phyloP scores from a whole-genome alignment of 805 yeast genomes.

The Kazachstania kunashirensis region DNA sequence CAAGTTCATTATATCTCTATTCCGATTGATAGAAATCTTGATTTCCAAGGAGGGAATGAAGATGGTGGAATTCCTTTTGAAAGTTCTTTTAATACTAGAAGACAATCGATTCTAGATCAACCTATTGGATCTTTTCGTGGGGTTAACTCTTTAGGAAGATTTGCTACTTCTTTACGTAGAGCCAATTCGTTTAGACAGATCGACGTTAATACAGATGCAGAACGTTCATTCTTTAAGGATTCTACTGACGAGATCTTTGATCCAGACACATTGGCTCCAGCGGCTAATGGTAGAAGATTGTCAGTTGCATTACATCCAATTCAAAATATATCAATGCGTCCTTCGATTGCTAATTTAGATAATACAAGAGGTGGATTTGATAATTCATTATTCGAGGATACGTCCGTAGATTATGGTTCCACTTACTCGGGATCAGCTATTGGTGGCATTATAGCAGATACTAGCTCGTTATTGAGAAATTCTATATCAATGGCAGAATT shows the following conservation, averaged over 20 bases:
- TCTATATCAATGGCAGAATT: slow-evolving; percentile 39
- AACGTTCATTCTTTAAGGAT: slow-evolving; percentile 54
- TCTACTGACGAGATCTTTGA: slow-evolving; percentile 57
- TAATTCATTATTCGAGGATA: slow-evolving; percentile 7
- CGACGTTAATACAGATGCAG: slow-evolving; percentile 33
- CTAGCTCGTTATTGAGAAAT: slow-evolving; percentile 26
- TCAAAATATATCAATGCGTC: slow-evolving; percentile 13
- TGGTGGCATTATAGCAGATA: neutral
- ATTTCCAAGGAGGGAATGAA: slow-evolving; percentile 2
- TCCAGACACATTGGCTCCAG: slow-evolving; percentile 59
- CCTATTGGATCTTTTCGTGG: slow-evolving; percentile 55
- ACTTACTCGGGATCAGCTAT: slow-evolving; percentile 8
- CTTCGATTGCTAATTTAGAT: slow-evolving; percentile 19
- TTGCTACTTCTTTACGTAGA: slow-evolving; percentile 70
- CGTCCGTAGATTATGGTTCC: slow-evolving; percentile 35
- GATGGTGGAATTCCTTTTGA: neutral
- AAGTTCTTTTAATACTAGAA: slow-evolving; percentile 14
- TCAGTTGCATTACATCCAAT: slow-evolving; percentile 30
- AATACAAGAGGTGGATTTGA: slow-evolving; percentile 4
- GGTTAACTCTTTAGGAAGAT: slow-evolving; percentile 59
- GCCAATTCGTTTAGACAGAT: slow-evolving; percentile 65
- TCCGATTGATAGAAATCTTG: slow-evolving; percentile 21
- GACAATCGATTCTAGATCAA: slow-evolving; percentile 34
- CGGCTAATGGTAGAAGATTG: slow-evolving; percentile 51
- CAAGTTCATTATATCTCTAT: slow-evolving; percentile 27